These are phyloP conservation scores for Thraustotheca clavata DNA, from an alignment of 352 stramenopile genomes.

Conservation along the genomic window DNA sequence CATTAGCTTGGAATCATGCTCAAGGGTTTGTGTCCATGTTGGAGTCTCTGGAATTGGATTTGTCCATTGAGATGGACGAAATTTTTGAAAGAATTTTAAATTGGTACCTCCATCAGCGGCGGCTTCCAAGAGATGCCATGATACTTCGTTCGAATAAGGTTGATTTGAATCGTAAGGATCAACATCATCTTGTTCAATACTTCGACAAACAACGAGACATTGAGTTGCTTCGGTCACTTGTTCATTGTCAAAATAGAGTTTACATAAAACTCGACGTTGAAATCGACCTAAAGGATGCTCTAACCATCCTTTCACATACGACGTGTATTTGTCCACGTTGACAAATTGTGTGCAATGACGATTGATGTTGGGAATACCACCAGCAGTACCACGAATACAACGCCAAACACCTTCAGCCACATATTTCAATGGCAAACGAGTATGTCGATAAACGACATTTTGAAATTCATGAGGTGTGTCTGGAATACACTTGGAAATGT, in stretches of 20 bases:
- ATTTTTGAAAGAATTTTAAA: constrained; percentile 11
- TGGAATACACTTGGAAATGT: background rate
- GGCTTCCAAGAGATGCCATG: background rate
- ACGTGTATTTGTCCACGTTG: background rate
- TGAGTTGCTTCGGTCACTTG: background rate
- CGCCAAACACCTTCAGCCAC: background rate
- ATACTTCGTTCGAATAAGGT: constrained; percentile 4
- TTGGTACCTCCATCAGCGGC: background rate
- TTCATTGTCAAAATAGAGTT: background rate
- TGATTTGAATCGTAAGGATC: background rate
- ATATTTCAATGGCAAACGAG: background rate
- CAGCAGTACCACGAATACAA: background rate
- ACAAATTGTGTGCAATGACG: background rate
- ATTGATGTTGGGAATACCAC: background rate
- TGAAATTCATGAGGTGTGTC: background rate
- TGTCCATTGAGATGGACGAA: background rate
- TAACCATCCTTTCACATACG: background rate
- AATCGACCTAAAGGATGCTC: background rate
- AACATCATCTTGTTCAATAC: background rate
- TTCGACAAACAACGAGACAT: background rate
- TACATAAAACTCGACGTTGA: background rate
- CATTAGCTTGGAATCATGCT: background rate
- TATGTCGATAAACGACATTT: background rate
- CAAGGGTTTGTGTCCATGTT: background rate
- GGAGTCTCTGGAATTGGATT: background rate